Conservation (phyloP, 768 basidiomycete species). For the Gelatoporia subvermispora region DNA sequence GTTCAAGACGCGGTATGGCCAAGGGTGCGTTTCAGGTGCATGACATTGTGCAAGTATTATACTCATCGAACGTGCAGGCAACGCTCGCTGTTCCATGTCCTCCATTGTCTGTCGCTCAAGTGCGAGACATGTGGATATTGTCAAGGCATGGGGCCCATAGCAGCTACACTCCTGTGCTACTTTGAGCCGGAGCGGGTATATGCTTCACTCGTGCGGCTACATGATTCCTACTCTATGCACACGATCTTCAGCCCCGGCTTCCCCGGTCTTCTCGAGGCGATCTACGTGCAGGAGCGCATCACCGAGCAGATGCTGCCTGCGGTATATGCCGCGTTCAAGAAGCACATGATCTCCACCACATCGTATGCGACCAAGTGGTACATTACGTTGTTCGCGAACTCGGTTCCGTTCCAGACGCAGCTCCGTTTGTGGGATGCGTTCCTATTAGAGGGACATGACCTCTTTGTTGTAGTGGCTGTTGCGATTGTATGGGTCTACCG, state of each 20-base stretch:
- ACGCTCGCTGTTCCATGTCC: slow-evolving; percentile 90
- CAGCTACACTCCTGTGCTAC: slow-evolving; percentile 91
- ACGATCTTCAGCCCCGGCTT: slow-evolving; percentile 90
- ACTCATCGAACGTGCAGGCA: slow-evolving; percentile 48
- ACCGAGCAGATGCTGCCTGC: slow-evolving; percentile 85
- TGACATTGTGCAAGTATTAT: not conserved
- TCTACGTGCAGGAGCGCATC: slow-evolving; percentile 91
- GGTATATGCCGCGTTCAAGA: slow-evolving; percentile 81
- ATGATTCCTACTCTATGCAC: slow-evolving; percentile 86
- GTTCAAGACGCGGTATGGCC: slow-evolving; percentile 93
- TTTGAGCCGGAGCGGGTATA: slow-evolving; percentile 88
- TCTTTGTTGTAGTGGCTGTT: slow-evolving; percentile 80
- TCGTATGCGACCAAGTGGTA: slow-evolving; percentile 99
- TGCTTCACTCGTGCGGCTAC: slow-evolving; percentile 78
- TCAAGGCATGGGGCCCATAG: slow-evolving; percentile 98
- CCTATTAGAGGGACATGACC: slow-evolving; percentile 83
- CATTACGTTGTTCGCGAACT: slow-evolving; percentile 94
- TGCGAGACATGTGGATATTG: slow-evolving; percentile 91
- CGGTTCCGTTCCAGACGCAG: slow-evolving; percentile 93
- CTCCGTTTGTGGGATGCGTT: slow-evolving; percentile 94
- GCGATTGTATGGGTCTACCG: slow-evolving; percentile 90
- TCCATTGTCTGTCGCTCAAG: slow-evolving; percentile 86
- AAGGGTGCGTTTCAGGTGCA: slow-evolving; percentile 59
- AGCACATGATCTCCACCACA: slow-evolving; percentile 87
- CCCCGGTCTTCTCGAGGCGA: slow-evolving; percentile 91